Base-by-base conservation (phyloP, 2,329 filamentous ascomycete species). In the Grosmannia serpens region DNA sequence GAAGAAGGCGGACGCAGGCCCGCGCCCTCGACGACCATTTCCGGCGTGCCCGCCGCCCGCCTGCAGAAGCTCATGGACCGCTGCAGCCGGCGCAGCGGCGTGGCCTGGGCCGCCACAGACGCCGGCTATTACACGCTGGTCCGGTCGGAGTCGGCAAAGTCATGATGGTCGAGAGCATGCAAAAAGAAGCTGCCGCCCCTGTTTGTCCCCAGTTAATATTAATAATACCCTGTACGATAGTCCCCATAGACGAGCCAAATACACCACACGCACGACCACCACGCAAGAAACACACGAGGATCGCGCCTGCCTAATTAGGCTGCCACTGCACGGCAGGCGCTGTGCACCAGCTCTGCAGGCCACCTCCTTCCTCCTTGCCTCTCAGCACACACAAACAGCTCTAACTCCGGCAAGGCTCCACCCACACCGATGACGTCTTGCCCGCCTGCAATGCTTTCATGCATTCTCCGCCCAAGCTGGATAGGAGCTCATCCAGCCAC, bases 11-110 rank as follows among this genome's bases (percentile, higher is more conserved):
- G 27, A 26, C 26, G 1, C 35, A 38, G n/a, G 27, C 29, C 50
- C 1, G 17, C 24, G 15, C 35, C 50, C 1, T 9, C 29, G 9
- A 9, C 70, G 0, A 66, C 64, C 17, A 67, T 69, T 38, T 74
- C 74, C 1, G 74, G 74, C 20, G 63, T 77, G 51, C 74, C 75
- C 49, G 67, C 64, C 53, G 38, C 13, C 55, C 61, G 57, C 58
- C 63, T 57, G 44, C 59, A 55, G 49, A 55, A 59, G 38, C 58
- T 62, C 13, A 24, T 57, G 22, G 44, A 53, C 20, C 54, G 52
- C 5, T 62, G 61, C 49, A 41, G 55, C 20, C 49, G 26, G 6
- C 61, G 60, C 9, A 53, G 54, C 20, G 58, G 55, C 35, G 59
- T 58, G 24, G 24, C 53, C 6, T 61, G 61, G 61, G 31, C 24